phyloP scores from a whole-genome alignment of 2,329 filamentous ascomycete species.

The Aureobasidium sp. region DNA sequence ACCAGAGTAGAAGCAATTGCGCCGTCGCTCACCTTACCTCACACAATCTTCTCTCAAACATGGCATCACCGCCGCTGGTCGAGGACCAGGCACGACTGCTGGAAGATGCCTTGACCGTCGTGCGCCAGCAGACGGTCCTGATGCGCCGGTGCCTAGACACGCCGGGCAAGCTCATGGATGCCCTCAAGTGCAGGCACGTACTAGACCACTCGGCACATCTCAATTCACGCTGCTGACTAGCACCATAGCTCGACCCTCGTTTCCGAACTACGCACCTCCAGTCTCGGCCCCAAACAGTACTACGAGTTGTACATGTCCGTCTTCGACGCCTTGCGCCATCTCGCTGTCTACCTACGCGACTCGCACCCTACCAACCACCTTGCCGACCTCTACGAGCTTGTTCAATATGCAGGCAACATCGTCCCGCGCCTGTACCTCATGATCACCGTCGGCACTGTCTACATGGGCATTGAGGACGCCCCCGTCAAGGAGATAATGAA shows the following conservation, averaged over 20 bases:
- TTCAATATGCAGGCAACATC: constrained; percentile 97
- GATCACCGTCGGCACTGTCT: constrained; percentile 98
- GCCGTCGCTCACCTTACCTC: background rate
- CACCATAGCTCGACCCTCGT: constrained; percentile 80
- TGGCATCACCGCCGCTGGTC: constrained; percentile 42
- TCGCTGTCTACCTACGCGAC: constrained; percentile 92
- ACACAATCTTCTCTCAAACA: constrained; percentile 20
- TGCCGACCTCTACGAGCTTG: constrained; percentile 93
- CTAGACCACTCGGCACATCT: background rate
- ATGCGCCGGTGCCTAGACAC: constrained; percentile 98
- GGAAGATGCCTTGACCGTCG: constrained; percentile 92
- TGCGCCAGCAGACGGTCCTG: constrained; percentile 90
- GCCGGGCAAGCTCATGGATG: constrained; percentile 98
- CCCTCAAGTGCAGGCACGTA: constrained; percentile 82
- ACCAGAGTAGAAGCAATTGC: constrained; percentile 1
- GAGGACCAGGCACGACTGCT: constrained; percentile 73
- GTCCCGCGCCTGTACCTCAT: constrained; percentile 94
- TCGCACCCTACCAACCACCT: constrained; percentile 97
- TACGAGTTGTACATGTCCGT: constrained; percentile 99
- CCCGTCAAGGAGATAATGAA: constrained; percentile 99
- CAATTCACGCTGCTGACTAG: constrained; percentile 19
- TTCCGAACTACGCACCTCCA: constrained; percentile 95
- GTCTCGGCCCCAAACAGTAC: constrained; percentile 97
- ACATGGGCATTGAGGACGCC: constrained; percentile 97
- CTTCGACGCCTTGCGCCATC: constrained; percentile 93